Evolutionary conservation across 805 yeast genomes (phyloP).

Genomic region (Wickerhamiella sorbophila): DNA sequence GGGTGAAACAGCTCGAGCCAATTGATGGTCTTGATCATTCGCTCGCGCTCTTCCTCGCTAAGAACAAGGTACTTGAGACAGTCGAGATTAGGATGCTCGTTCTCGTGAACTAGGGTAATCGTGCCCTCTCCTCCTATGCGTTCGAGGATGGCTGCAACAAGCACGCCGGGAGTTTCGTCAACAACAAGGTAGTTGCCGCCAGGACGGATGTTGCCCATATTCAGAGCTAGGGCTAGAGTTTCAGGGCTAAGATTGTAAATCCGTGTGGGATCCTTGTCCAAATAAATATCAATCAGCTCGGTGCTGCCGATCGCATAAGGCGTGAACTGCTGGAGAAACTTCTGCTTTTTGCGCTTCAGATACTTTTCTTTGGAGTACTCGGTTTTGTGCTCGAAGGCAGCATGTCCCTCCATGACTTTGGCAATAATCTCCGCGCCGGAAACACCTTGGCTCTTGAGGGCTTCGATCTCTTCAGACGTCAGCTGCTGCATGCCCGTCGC

Average conservation of each 20-base stretch:
- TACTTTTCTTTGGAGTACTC: slow-evolving; percentile 84
- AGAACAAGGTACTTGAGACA: slow-evolving; percentile 50
- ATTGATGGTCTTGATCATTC: slow-evolving; percentile 54
- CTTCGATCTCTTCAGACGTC: slow-evolving; percentile 69
- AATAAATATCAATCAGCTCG: slow-evolving; percentile 54
- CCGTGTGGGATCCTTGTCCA: slow-evolving; percentile 59
- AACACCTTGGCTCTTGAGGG: slow-evolving; percentile 57
- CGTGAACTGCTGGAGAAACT: slow-evolving; percentile 74
- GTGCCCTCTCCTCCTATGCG: slow-evolving; percentile 66
- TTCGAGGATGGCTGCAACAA: slow-evolving; percentile 74
- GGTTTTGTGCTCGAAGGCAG: slow-evolving; percentile 78
- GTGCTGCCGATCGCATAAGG: slow-evolving; percentile 62
- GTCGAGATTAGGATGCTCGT: slow-evolving; percentile 78
- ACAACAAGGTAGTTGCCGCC: slow-evolving; percentile 80
- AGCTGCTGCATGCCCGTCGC: slow-evolving; percentile 58
- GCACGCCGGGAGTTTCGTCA: slow-evolving; percentile 92
- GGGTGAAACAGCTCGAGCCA: slow-evolving; percentile 77
- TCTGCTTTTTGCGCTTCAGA: slow-evolving; percentile 78
- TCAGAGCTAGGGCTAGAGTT: slow-evolving; percentile 60
- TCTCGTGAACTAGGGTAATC: slow-evolving; percentile 70
- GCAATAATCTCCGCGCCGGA: slow-evolving; percentile 69
- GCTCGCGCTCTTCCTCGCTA: slow-evolving; percentile 35
- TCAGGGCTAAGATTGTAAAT: slow-evolving; percentile 78
- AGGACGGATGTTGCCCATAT: slow-evolving; percentile 68
- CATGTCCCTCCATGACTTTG: slow-evolving; percentile 70